Base-by-base conservation (phyloP, 768 basidiomycete species). In the Clavaria fumosa region DNA sequence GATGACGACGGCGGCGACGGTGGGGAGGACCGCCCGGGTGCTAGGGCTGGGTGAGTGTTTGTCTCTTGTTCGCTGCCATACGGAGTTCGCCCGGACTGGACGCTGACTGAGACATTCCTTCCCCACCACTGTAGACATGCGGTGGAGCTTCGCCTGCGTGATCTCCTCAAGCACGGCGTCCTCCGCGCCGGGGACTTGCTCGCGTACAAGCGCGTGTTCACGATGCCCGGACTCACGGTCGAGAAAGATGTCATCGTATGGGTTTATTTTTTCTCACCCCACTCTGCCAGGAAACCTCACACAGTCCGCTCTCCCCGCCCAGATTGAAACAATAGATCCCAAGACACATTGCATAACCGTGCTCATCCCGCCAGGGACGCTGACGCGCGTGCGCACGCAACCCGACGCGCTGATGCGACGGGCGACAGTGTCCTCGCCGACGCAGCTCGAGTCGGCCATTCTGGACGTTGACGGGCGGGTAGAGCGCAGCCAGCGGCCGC, bases 191-290 rank as follows among this genome's bases (percentile, higher is more conserved):
- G 72, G 3, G 75, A 78, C 51, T 52, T 78, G 4, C 53, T 78
- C 9, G 60, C 66, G 2, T 71, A 73, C 47, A 60, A 55, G 41
- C 64, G 72, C 11, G 51, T 56, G n/a, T 75, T 76, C 46, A 35
- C 61, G 0, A 45, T 46, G 3, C 39, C 60, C 5, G 51, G 55
- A 33, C 21, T 66, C 10, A 40, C 51, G 1, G 55, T 75, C n/a
- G 69, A 72, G 52, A 75, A 74, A 46, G 73, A 77, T 43, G 52
- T 60, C 23, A 54, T 75, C 28, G 72, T 72, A 44, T 38, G 64
- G 45, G 27, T 18, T n/a, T 30, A 34, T 20, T 17, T 15, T 20
- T 19, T 35, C 14, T 37, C 23, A 10, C 31, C 14, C 21, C 22
- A 14, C 7, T 33, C 12, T n/a, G 11, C 31, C 34, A 11, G 34